A percentile compares a stretch with the other conserved stretches of the same genome.
phyloP scores from a whole-genome alignment of 805 yeast genomes.

The Kuraishia hungarica region DNA sequence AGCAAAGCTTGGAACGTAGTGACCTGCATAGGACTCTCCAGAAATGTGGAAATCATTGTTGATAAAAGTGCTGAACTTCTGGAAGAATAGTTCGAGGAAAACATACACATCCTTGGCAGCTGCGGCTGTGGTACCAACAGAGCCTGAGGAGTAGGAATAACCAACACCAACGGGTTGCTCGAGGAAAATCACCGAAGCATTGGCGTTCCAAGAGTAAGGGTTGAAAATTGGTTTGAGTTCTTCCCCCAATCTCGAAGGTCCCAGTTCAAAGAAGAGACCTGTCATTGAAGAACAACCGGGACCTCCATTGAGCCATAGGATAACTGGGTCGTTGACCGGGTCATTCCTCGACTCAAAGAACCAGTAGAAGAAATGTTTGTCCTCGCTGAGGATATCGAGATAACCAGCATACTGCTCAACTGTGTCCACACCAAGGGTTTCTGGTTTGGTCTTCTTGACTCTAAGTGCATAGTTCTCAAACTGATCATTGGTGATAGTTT shows the following conservation, averaged over 20 bases:
- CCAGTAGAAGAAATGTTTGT: constrained; percentile 90
- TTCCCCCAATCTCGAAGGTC: constrained; percentile 70
- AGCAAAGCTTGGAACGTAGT: constrained; percentile 66
- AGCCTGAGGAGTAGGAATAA: constrained; percentile 64
- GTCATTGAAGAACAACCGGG: constrained; percentile 94
- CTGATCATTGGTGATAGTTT: constrained; percentile 10
- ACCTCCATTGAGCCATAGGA: constrained; percentile 90
- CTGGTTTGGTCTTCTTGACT: constrained; percentile 38
- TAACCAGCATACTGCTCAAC: constrained; percentile 72
- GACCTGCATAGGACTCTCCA: constrained; percentile 83
- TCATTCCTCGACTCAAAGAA: constrained; percentile 86
- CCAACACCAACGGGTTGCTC: constrained; percentile 96
- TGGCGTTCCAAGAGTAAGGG: constrained; percentile 84
- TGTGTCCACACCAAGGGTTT: constrained; percentile 45
- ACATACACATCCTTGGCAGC: constrained; percentile 87
- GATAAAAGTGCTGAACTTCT: constrained; percentile 67
- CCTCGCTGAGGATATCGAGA: constrained; percentile 56
- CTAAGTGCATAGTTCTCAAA: constrained; percentile 39
- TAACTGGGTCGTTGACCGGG: constrained; percentile 77
- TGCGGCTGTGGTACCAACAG: constrained; percentile 61
- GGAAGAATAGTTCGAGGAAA: constrained; percentile 75
- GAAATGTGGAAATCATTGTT: constrained; percentile 62
- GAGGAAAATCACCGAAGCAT: constrained; percentile 83
- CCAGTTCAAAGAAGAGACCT: constrained; percentile 86
- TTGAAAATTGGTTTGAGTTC: constrained; percentile 64